These are phyloP conservation scores for Quercus rubra DNA, from an alignment of 306 rosid species.

Conservation along the genomic window DNA sequence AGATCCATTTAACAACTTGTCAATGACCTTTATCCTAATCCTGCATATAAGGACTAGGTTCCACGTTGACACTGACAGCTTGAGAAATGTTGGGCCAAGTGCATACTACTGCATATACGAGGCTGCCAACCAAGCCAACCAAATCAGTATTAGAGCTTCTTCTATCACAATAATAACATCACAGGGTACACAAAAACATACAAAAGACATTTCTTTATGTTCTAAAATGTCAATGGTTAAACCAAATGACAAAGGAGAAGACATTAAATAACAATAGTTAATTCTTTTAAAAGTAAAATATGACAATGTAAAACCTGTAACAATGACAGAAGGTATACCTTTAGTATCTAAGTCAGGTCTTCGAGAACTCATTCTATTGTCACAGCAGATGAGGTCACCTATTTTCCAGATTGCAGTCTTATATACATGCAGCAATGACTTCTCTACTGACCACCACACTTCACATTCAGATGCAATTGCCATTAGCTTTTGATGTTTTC, in stretches of 20 bases:
- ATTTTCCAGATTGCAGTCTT: slow-evolving; percentile 78
- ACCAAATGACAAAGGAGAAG: background rate
- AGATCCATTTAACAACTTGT: no score
- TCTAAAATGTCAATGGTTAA: background rate
- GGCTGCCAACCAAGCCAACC: no score
- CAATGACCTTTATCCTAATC: no score
- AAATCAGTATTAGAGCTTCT: no score
- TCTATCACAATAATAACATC: background rate
- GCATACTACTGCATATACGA: no score
- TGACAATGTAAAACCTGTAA: background rate
- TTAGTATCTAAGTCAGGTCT: slow-evolving; percentile 95
- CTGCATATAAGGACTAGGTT: no score
- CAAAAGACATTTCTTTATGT: background rate
- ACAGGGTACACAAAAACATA: background rate
- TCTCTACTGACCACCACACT: slow-evolving; percentile 89
- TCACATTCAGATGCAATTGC: slow-evolving; percentile 1
- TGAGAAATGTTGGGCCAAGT: no score
- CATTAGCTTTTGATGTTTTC: background rate
- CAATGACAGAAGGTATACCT: slow-evolving; percentile 42
- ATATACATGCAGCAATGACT: slow-evolving; percentile 78
- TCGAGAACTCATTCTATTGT: slow-evolving; percentile 75
- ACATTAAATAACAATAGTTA: background rate
- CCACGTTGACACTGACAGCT: no score
- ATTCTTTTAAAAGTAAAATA: background rate
- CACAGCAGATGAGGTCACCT: slow-evolving; percentile 45